Conservation (phyloP, 768 basidiomycete species). For the Rhodocollybia butyracea region DNA sequence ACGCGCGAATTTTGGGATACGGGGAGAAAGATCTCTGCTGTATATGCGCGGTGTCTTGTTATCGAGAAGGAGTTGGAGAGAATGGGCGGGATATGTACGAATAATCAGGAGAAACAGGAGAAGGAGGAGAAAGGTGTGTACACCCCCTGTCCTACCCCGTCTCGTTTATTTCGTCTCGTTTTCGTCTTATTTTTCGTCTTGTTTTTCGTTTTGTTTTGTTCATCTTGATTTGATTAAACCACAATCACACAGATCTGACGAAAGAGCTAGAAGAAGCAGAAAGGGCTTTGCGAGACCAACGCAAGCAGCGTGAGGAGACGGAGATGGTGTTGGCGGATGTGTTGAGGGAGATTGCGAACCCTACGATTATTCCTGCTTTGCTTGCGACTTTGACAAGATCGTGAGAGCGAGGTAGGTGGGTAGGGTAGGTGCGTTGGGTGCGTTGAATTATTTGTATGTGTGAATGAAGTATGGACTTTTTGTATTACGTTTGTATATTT, state of each 20-base stretch:
- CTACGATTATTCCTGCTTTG: background rate
- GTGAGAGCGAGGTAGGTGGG: no score
- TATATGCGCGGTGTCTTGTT: background rate
- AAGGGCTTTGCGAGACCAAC: background rate
- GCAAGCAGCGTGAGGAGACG: background rate
- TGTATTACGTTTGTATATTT: no score
- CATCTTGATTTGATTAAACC: background rate
- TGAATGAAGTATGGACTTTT: no score
- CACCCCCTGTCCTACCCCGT: no score
- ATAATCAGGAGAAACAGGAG: no score
- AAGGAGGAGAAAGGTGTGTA: no score
- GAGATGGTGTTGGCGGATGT: background rate
- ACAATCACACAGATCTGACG: background rate
- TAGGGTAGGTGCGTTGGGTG: no score
- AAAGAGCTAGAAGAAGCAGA: background rate
- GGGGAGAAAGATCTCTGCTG: background rate
- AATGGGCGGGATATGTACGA: no score
- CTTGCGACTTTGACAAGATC: background rate
- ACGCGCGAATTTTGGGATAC: background rate
- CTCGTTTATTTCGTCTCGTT: no score
- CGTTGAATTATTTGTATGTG: no score
- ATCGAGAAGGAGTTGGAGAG: no score
- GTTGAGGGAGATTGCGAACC: background rate
- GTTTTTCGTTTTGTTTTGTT: background rate
- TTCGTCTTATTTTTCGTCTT: no score